Evolutionary conservation across 1,284 basidiomycete genomes (phyloP), one percentile per base, ranked within the genome.

Genomic region (Inonotus hispidus): DNA sequence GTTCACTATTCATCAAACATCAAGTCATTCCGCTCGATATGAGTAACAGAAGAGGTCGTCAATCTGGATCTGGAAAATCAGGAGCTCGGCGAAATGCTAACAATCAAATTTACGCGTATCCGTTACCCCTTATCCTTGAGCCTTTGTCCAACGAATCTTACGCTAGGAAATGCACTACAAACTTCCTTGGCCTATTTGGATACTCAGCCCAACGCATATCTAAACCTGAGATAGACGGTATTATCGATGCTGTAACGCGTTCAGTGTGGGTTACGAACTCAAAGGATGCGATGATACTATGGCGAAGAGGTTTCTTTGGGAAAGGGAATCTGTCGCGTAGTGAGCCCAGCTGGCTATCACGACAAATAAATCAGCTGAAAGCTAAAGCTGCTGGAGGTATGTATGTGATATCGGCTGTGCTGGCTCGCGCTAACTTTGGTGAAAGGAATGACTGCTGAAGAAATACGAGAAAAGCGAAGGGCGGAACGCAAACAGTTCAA

Each of bases 241-340:
- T 84, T 3, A 87, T 90, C 63, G 94, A 96, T 69, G 71, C 79
- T 1, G 69, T 79, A 1, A 92, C 92, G 16, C 82, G 83, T 35
- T 90, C 88, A 0, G 89, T 96, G 8, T 95, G 92, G 91, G 80
- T 96, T 1, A 74, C 79, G 0, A 81, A 87, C 62, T 71, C 76
- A 25, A 76, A 73, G 23, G 83, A 92, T 69, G 83, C 84, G 39
- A 77, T 78, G 66, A 74, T 88, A 1, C 79, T 99, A 27, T 99
- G 97, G 92, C 79, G 84, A 49, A 78, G 90, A 61, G 96, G 97
- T 0, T 98, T 98, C 77, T 99, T 98, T 72, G 96, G 97, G 21
- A 99, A 99, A 73, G 97, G 97, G 1, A 90, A 90, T 68, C 76
- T 99, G 53, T 95, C 92, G 39, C 76, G 97, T 58, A 96, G 93